Evolutionary conservation across 2,329 filamentous ascomycete species (phyloP), one percentile per base, ranked within the genome.

Genomic region (Chaetomiaceae sp.): DNA sequence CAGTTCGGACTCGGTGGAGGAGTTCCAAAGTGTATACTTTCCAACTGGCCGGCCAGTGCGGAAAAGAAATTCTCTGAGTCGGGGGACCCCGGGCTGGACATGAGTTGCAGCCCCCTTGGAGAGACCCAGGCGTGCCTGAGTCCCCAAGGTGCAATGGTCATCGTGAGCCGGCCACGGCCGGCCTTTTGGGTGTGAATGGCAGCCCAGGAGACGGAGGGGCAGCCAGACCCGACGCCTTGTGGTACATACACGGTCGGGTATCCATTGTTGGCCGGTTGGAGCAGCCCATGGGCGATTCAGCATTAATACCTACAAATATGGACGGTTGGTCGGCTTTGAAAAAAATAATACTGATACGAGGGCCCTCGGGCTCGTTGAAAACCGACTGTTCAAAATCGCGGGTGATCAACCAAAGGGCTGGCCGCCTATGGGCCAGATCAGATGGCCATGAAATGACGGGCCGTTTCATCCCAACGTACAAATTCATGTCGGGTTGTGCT

Each of bases 51-150:
- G 30, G 40, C 20, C 21, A 45, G 27, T n/a, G 27, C 42, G 20
- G 23, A 37, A 38, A 42, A 34, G 29, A 50, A 32, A 32, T 5
- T 52, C 18, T 43, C 29, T 9, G 50, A 46, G 37, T 42, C 44
- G 21, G 44, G 44, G 48, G 38, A 33, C 23, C 44, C 49, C 21
- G 41, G 54, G 46, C 44, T 18, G 16, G 29, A 47, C 25, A 37
- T 45, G 21, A 36, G 18, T 41, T 32, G 29, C 16, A 36, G 3
- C 10, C 36, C 23, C 16, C n/a, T n/a, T n/a, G 30, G 14, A 14
- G 32, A 23, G 10, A 36, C 9, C 16, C 36, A 37, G 48, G 29
- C 18, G 23, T 18, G n/a, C 7, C 16, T 21, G 48, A 25, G 21
- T 14, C 9, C 3, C 23, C 38, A 30, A 43, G 21, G 21, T 14